These are phyloP conservation scores for Penicillium sp. DNA, from an alignment of 2,329 filamentous ascomycete species.

Conservation along the genomic window DNA sequence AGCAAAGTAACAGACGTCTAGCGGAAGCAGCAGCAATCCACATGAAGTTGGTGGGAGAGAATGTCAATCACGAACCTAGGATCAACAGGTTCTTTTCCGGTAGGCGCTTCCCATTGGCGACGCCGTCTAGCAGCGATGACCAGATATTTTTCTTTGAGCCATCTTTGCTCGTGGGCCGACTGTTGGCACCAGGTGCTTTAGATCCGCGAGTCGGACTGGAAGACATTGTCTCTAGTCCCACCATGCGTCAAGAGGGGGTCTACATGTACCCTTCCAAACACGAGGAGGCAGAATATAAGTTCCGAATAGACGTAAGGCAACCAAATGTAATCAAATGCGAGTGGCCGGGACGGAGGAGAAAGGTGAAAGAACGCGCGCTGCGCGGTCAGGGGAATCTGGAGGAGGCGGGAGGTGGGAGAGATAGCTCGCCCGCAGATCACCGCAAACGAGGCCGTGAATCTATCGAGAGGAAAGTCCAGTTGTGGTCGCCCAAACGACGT, in stretches of 20 bases:
- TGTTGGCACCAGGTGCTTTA: constrained; percentile 38
- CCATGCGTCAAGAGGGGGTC: constrained; percentile 32
- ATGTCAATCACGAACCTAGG: constrained; percentile 62
- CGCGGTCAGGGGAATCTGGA: constrained; percentile 38
- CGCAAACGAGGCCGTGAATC: background rate
- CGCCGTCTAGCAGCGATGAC: constrained; percentile 89
- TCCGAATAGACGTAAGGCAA: constrained; percentile 5
- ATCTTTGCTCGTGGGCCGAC: constrained; percentile 61
- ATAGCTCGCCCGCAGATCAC: background rate
- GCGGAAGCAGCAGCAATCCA: background rate
- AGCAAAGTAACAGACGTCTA: background rate
- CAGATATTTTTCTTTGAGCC: constrained; percentile 82
- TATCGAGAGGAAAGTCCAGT: background rate
- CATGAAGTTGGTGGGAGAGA: background rate
- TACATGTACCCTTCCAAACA: constrained; percentile 40
- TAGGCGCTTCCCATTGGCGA: constrained; percentile 85
- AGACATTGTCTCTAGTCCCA: constrained; percentile 43
- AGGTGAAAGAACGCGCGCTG: constrained; percentile 15
- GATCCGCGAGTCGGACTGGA: constrained; percentile 42
- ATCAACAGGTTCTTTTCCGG: constrained; percentile 91
- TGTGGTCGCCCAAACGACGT: constrained; percentile 10
- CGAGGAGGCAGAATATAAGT: constrained; percentile 4
- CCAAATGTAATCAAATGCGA: constrained; percentile 13
- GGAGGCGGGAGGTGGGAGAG: constrained; percentile 10
- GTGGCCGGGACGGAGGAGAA: constrained; percentile 25